Evolutionary conservation across 2,329 filamentous ascomycete genomes (phyloP), one percentile per base, ranked within the genome.

Genomic region (Nannizziopsis arthrosporioides): DNA sequence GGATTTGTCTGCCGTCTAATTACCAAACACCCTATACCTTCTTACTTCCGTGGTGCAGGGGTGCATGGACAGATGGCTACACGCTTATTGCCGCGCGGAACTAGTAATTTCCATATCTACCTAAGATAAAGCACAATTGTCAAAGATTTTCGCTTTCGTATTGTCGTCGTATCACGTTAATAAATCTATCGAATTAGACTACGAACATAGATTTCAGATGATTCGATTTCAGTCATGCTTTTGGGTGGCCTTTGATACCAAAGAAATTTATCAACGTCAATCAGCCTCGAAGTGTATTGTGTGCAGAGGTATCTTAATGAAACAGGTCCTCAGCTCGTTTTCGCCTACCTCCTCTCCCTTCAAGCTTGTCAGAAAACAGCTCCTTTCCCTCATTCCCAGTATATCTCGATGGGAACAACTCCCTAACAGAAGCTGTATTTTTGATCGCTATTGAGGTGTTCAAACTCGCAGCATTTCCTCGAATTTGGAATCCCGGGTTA

Each of bases 321-420:
- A 87, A 89, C 54, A 84, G 69, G 65, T 89, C 84, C 57, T 85
- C 81, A 0, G 84, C 84, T 59, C 72, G 80, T 56, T 82, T 77
- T 54, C 84, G 75, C 53, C 71, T 73, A 50, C 73, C 71, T 11
- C 75, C 72, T 53, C 79, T 71, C 1, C 76, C 77, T 46, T 78
- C 74, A 19, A 79, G 59, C 53, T 69, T 78, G 51, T 79, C 75
- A 1, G 74, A 73, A 57, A 87, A 84, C 12, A 86, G 63, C 60
- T 88, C 84, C 63, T 84, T 86, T 43, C 77, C 78, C 1, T 74
- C 66, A 59, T 85, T 85, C 54, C 54, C 62, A 15, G 61, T 57
- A 44, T 64, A 75, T 54, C 78, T 82, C 12, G 73, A 72, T 0
- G 83, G 83, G 56, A 87, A 87, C 15, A 88, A 63, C 62, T 88